Conservation (phyloP, 805 yeast species). For the Kluyveromyces aestuarii region DNA sequence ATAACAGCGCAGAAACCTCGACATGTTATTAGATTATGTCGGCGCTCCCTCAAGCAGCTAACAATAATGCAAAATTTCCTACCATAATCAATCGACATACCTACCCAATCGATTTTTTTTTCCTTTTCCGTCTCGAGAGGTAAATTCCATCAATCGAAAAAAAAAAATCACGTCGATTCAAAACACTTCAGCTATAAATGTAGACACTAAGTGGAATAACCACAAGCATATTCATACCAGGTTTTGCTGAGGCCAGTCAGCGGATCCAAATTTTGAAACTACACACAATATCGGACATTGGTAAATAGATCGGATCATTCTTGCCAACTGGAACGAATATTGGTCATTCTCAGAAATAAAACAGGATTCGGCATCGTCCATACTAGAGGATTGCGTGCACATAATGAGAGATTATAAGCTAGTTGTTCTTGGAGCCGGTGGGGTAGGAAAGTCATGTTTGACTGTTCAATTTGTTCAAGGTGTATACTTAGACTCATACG, state of each 20-base stretch:
- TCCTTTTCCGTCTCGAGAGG: not conserved
- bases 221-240: no score
- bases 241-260: no score
- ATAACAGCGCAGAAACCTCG: not conserved
- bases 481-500: constrained; percentile 82
- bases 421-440: constrained; percentile 93
- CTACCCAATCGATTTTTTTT: not conserved
- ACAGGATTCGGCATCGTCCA: not conserved
- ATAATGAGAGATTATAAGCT: constrained; percentile 64
- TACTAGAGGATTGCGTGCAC: not conserved
- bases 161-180: not conserved
- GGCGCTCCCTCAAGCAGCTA: no score
- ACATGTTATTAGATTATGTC: not conserved
- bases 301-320: no score
- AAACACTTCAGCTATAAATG: no score
- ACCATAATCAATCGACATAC: not conserved
- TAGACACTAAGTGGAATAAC: no score
- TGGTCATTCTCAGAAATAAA: not conserved
- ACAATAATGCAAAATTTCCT: not conserved
- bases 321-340: no score
- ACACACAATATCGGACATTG: no score
- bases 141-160: not conserved
- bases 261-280: no score
- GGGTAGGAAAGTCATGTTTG: constrained; percentile 91
- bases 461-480: constrained; percentile 92